phyloP scores from a whole-genome alignment of 139 green algal species.

The Coelastrella sp. region DNA sequence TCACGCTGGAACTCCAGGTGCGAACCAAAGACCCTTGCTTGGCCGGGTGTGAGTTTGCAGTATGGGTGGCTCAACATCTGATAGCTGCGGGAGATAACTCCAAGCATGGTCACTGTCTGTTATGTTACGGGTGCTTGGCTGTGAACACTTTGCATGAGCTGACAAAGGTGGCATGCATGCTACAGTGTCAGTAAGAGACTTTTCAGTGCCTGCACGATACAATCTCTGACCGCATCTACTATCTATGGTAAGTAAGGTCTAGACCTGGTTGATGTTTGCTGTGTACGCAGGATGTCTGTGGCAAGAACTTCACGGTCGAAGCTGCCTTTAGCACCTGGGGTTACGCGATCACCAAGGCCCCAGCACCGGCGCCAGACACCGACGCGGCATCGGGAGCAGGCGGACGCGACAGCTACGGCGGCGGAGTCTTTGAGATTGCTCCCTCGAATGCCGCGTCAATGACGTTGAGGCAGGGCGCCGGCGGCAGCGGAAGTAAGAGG shows the following conservation, averaged over 20 bases:
- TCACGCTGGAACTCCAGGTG: conserved; percentile 28
- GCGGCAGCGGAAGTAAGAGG: neutral
- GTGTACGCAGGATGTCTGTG: conserved; percentile 41
- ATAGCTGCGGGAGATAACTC: too few relatives aligned
- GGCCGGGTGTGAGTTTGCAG: too few relatives aligned
- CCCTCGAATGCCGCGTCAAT: neutral
- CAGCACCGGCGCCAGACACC: neutral
- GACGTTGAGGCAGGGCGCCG: neutral
- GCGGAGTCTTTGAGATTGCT: neutral
- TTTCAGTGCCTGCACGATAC: too few relatives aligned
- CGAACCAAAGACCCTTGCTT: neutral
- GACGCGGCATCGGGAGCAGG: neutral
- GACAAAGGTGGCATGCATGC: too few relatives aligned
- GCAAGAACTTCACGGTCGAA: conserved; percentile 20
- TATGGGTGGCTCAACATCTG: too few relatives aligned
- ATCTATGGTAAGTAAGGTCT: too few relatives aligned
- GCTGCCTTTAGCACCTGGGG: conserved; percentile 35
- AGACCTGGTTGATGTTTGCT: too few relatives aligned
- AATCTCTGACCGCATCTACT: too few relatives aligned
- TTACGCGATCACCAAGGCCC: neutral
- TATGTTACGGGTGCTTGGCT: too few relatives aligned
- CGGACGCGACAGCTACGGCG: neutral
- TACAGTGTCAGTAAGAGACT: too few relatives aligned
- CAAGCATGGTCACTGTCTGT: too few relatives aligned
- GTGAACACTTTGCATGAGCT: too few relatives aligned